These are phyloP conservation scores for Russula compacta DNA, from an alignment of 768 basidiomycete species.

Conservation along the genomic window DNA sequence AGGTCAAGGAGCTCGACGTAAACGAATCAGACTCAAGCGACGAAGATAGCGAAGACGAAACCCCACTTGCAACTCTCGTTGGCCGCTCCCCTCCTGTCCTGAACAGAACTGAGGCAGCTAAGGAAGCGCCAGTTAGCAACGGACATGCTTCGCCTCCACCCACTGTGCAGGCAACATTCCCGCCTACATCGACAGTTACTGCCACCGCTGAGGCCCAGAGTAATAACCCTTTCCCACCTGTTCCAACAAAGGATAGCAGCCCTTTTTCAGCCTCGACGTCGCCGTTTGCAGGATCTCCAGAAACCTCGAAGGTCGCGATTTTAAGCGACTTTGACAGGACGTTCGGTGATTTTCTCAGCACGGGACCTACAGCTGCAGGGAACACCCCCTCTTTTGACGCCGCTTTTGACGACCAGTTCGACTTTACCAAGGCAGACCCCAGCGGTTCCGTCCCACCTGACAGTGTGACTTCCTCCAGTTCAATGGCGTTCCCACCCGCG, in stretches of 20 bases:
- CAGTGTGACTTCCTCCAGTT: neutral
- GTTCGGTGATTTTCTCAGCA: slow-evolving; percentile 44
- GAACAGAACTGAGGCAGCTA: neutral
- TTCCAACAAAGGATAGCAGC: slow-evolving; percentile 6
- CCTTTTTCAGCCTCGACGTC: slow-evolving; percentile 12
- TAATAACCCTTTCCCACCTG: slow-evolving; percentile 9
- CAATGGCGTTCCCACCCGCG: slow-evolving; percentile 13
- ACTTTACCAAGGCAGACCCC: slow-evolving; percentile 37
- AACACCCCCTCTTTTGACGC: slow-evolving; percentile 55
- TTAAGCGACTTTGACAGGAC: slow-evolving; percentile 70
- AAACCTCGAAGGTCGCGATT: slow-evolving; percentile 21
- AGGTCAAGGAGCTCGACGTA: slow-evolving; percentile 49
- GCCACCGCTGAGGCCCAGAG: neutral
- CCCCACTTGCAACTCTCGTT: slow-evolving; percentile 24
- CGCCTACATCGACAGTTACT: neutral
- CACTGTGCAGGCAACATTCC: neutral
- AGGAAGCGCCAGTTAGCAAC: slow-evolving; percentile 3
- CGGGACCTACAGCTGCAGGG: slow-evolving; percentile 27
- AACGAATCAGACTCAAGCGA: slow-evolving; percentile 47
- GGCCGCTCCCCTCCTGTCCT: neutral
- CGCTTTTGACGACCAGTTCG: slow-evolving; percentile 58
- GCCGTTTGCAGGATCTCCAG: slow-evolving; percentile 6
- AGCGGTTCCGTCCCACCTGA: neutral
- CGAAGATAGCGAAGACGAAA: slow-evolving; percentile 26
- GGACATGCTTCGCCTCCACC: slow-evolving; percentile 2